Conservation (phyloP, 805 yeast species). For the Candida manassasensis region DNA sequence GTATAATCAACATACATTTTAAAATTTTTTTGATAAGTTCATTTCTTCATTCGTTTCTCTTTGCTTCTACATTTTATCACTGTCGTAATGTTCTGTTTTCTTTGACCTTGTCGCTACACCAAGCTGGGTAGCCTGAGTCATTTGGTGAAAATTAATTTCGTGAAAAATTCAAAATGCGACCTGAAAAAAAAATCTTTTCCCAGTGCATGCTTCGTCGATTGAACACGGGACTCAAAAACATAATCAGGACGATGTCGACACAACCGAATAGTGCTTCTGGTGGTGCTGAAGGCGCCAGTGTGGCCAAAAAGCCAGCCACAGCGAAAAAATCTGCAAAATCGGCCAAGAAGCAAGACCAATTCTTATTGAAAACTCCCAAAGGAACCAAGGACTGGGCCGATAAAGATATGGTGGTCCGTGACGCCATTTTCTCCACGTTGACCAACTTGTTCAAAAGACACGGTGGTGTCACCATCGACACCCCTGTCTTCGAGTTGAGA, state of each 20-base stretch:
- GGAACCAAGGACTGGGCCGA: conserved; percentile 99
- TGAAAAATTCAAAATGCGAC: no score
- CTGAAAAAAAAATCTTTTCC: no score
- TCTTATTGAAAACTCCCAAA: conserved; percentile 88
- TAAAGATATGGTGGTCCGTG: conserved; percentile 92
- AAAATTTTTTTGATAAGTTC: no score
- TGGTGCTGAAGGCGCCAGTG: conserved; percentile 9
- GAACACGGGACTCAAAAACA: conserved; percentile 4
- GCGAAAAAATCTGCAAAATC: conserved; percentile 21
- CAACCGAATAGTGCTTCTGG: conserved; percentile 11
- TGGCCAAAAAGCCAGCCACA: conserved; percentile 5
- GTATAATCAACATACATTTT: no score
- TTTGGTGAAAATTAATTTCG: no score
- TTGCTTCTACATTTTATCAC: no score
- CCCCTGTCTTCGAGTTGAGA: conserved; percentile 95
- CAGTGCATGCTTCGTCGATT: conserved; percentile 14
- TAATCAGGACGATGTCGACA: conserved; percentile 15
- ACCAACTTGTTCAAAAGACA: conserved; percentile 82
- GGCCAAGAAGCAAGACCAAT: conserved; percentile 49
- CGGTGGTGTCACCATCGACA: conserved; percentile 97
- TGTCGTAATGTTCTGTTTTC: no score
- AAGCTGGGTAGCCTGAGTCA: no score
- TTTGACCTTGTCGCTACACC: no score
- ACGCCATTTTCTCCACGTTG: conserved; percentile 73
- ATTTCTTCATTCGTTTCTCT: no score